These are phyloP conservation scores for Astragalus glycyphyllos DNA, from an alignment of 306 rosid genomes.

Conservation along the genomic window DNA sequence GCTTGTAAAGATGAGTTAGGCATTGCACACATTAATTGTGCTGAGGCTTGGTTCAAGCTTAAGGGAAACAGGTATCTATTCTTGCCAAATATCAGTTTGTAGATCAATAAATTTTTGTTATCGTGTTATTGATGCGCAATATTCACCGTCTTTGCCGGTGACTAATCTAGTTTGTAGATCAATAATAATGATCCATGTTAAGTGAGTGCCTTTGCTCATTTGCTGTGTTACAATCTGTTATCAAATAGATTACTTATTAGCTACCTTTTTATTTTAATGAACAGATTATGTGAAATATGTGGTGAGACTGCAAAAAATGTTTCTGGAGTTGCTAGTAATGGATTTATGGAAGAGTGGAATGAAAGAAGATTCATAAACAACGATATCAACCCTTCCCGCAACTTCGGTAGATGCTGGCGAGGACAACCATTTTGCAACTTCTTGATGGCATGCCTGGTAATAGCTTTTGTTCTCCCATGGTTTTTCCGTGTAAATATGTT, in stretches of 20 bases:
- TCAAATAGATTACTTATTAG: slow-evolving; percentile 28
- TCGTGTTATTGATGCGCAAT: no score
- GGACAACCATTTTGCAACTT: slow-evolving; percentile 97
- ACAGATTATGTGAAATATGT: slow-evolving; percentile 89
- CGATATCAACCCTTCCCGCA: slow-evolving; percentile 45
- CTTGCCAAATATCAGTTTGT: slow-evolving; percentile 31
- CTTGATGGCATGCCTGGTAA: slow-evolving; percentile 94
- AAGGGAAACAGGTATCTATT: slow-evolving; percentile 84
- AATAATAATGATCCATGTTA: slow-evolving; percentile 1
- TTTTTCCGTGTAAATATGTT: slow-evolving; percentile 87
- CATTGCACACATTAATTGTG: slow-evolving; percentile 82
- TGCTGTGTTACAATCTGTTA: slow-evolving; percentile 13
- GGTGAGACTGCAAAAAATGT: slow-evolving; percentile 77
- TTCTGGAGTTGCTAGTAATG: slow-evolving; percentile 54
- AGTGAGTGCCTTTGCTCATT: not conserved
- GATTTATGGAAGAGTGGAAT: slow-evolving; percentile 87
- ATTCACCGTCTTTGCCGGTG: no score
- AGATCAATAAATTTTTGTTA: no score
- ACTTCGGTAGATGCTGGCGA: slow-evolving; percentile 69
- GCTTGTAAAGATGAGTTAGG: slow-evolving; percentile 92
- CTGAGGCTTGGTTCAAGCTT: slow-evolving; percentile 90
- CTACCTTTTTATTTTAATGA: not conserved
- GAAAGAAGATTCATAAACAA: slow-evolving; percentile 60
- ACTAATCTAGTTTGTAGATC: slow-evolving; percentile 25
- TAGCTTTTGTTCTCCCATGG: slow-evolving; percentile 98